Percentiles rank a stretch among this genome's conserved stretches.
Evolutionary conservation across 1,284 basidiomycete genomes (phyloP).

Genomic region (Cryptococcus depauperatus): DNA sequence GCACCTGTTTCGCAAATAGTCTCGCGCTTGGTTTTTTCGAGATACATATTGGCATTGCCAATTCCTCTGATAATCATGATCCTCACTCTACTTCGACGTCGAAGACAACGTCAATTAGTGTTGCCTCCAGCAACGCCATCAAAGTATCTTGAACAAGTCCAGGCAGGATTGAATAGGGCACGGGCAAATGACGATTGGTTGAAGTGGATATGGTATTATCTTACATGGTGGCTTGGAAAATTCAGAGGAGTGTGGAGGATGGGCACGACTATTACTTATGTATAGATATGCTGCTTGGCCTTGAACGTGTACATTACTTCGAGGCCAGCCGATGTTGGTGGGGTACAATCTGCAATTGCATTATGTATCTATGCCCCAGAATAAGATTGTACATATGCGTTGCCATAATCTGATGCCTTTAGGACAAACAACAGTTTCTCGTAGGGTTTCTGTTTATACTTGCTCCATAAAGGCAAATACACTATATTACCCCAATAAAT

Average conservation of each 20-base stretch:
- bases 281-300: too few relatives aligned
- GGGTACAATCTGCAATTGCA: too few relatives aligned
- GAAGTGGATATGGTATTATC: slow-evolving; percentile 26
- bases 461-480: too few relatives aligned
- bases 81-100: slow-evolving; percentile 1
- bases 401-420: too few relatives aligned
- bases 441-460: too few relatives aligned
- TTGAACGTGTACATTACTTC: too few relatives aligned
- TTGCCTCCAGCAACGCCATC: neutral
- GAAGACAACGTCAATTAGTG: neutral
- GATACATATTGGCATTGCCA: slow-evolving; percentile 7
- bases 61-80: slow-evolving; percentile 10
- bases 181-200: slow-evolving; percentile 12
- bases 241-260: slow-evolving; percentile 37
- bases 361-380: too few relatives aligned
- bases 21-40: neutral
- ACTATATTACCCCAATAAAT: too few relatives aligned
- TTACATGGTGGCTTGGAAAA: slow-evolving; percentile 38
- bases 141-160: slow-evolving; percentile 1
- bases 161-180: slow-evolving; percentile 11
- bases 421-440: too few relatives aligned
- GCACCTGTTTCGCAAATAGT: neutral
- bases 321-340: too few relatives aligned
- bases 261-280: slow-evolving; percentile 41
- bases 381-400: too few relatives aligned